Evolutionary conservation across 1,284 basidiomycete genomes (phyloP).

Genomic region (Pseudozyma thailandica): DNA sequence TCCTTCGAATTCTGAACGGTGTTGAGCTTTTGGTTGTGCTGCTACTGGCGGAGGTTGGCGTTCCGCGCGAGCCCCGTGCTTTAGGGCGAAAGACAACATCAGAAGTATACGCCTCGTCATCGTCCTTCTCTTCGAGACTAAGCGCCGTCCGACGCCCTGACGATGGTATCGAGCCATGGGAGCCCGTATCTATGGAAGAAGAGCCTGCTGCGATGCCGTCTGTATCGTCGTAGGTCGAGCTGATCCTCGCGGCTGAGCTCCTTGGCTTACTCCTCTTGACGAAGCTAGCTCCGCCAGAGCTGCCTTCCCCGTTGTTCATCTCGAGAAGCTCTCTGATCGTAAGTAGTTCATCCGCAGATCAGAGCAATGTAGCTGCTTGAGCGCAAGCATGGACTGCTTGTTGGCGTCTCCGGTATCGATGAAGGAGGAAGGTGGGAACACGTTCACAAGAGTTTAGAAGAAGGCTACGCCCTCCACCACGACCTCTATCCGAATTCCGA

Average conservation of each 20-base stretch:
- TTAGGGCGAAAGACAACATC: conserved; percentile 28
- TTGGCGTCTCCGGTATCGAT: not conserved
- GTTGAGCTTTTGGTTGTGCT: not conserved
- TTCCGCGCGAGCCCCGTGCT: conserved; percentile 14
- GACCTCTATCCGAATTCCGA: conserved; percentile 21
- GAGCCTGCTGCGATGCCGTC: not conserved
- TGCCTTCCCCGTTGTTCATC: conserved; percentile 17
- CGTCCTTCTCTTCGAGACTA: conserved; percentile 3
- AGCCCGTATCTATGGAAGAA: not conserved
- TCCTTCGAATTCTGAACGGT: not conserved
- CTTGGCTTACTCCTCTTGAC: conserved; percentile 39
- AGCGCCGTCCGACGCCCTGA: not conserved
- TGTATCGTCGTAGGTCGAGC: conserved; percentile 22
- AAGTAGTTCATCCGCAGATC: not conserved
- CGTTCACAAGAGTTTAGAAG: not conserved
- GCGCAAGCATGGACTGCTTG: not conserved
- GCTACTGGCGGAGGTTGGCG: conserved; percentile 5
- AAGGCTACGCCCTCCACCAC: conserved; percentile 18
- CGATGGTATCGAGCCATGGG: not conserved
- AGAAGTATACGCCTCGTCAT: conserved; percentile 1
- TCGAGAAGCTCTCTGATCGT: not conserved
- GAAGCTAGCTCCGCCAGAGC: conserved; percentile 15
- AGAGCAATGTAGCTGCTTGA: not conserved
- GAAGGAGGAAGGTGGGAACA: not conserved
- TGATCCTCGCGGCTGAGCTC: conserved; percentile 22